Conservation (phyloP, 1,284 basidiomycete genomes). For the Abortiporus biennis region DNA sequence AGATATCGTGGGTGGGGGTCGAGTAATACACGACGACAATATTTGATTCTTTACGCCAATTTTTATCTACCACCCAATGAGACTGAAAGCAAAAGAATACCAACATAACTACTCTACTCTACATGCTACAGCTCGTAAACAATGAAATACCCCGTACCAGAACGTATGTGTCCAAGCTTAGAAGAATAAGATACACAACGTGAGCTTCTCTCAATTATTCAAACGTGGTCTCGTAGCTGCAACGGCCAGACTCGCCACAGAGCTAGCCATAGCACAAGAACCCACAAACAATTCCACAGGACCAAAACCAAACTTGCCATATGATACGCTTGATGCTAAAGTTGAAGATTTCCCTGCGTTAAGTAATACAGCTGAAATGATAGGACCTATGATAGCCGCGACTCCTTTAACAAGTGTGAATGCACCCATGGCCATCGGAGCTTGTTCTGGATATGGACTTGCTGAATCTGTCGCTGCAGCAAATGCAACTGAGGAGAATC, state of each 20-base stretch:
- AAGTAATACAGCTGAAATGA: slow-evolving; percentile 20
- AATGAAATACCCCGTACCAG: too few relatives aligned
- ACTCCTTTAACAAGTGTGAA: slow-evolving; percentile 18
- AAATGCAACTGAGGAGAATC: slow-evolving; percentile 20
- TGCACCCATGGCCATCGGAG: slow-evolving; percentile 17
- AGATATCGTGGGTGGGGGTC: too few relatives aligned
- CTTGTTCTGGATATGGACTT: slow-evolving; percentile 18
- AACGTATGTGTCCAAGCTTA: too few relatives aligned
- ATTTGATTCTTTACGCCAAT: too few relatives aligned
- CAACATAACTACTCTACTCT: too few relatives aligned
- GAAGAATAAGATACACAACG: too few relatives aligned
- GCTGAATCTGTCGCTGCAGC: slow-evolving; percentile 22
- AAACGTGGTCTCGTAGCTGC: slow-evolving; percentile 2
- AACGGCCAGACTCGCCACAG: slow-evolving; percentile 4
- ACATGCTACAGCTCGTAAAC: too few relatives aligned
- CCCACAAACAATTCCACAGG: slow-evolving; percentile 23
- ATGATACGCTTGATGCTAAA: slow-evolving; percentile 8
- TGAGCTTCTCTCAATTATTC: too few relatives aligned
- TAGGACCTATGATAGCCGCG: slow-evolving; percentile 21
- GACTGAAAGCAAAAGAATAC: too few relatives aligned
- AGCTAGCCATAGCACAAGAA: slow-evolving; percentile 12
- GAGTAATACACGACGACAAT: too few relatives aligned
- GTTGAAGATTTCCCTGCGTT: slow-evolving; percentile 15
- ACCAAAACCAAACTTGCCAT: slow-evolving; percentile 19
- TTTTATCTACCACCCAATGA: too few relatives aligned